Evolutionary conservation across 352 stramenopile genomes (phyloP), one percentile per base, ranked within the genome.

Genomic region (Albugo candida): DNA sequence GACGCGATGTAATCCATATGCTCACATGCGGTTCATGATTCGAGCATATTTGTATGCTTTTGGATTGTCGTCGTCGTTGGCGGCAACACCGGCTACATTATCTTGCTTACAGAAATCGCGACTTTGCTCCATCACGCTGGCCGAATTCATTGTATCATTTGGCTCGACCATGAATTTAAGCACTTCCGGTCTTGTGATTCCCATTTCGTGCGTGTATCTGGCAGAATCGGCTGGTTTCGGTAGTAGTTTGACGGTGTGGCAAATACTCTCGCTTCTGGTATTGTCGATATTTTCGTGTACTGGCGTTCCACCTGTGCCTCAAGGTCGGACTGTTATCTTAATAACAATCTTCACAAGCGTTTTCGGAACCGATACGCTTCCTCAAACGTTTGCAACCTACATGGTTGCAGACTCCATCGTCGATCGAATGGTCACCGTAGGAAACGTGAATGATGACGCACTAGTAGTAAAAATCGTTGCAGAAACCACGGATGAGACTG

Each of bases 401-500:
- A 48, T 80, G 16, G 63, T 73, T 1, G 63, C 79, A 47, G 68
- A 85, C 40, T 80, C 81, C 45, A 53, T 85, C 19, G 58, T 68
- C 11, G 70, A 83, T 21, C 75, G 75, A 42, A 54, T 88, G 34
- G 56, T 56, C n/a, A 75, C 72, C 0, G 55, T 75, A 39, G 79
- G 72, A 58, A 83, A 88, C 45, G 71, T 88, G 6, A 82, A 82
- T 47, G 75, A 83, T 43, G 75, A 85, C 55, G 64, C 80, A 49
- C 80, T 84, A 65, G 72, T 70, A 27, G 64, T 84, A 38, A 79
- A 81, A 51, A 61, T 81, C 34, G 81, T 84, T 36, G 65, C 72
- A 8, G 69, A 82, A 37, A 82, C 64, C 43, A 82, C 72, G 14
- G 67, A 84, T 37, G 67, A 82, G 53, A 84, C 69, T 16, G 60